Percentiles rank a stretch among this genome's conserved stretches.
Conservation (phyloP, 139 green algal species). For the Chlamydomonas schloesseri region DNA sequence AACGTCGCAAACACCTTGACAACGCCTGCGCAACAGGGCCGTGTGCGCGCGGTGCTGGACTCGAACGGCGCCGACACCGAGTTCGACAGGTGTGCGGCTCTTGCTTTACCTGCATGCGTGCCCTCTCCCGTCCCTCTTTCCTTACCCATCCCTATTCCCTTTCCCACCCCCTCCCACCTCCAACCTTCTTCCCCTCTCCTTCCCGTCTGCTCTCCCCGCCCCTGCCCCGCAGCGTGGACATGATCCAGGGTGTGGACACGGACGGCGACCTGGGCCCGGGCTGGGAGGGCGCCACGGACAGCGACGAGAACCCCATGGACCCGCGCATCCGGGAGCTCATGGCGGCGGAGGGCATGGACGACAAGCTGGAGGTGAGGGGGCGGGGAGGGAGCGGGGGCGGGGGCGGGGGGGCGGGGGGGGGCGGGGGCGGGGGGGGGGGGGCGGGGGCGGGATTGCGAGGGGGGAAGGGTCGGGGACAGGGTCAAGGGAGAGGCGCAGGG, state of each 20-base stretch:
- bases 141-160: no score
- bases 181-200: not conserved
- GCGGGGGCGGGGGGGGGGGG: not conserved
- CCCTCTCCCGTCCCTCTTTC: no score
- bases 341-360: constrained; percentile 36
- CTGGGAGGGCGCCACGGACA: constrained; percentile 51
- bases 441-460: no score
- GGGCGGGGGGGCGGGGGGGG: not conserved
- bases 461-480: no score
- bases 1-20: no score
- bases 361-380: constrained; percentile 71
- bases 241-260: constrained; percentile 47
- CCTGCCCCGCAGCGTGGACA: constrained; percentile 33
- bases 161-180: no score
- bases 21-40: constrained; percentile 19
- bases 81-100: constrained; percentile 51
- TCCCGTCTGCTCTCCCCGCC: not conserved
- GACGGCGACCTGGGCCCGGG: constrained; percentile 58
- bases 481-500: no score
- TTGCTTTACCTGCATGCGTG: no score
- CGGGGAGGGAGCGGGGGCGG: no score
- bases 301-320: constrained; percentile 39
- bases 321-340: constrained; percentile 20
- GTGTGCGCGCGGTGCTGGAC: constrained; percentile 27
- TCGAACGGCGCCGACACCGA: constrained; percentile 50